phyloP scores from a whole-genome alignment of 2,329 filamentous ascomycete species.

The Claviceps quebecensis region DNA sequence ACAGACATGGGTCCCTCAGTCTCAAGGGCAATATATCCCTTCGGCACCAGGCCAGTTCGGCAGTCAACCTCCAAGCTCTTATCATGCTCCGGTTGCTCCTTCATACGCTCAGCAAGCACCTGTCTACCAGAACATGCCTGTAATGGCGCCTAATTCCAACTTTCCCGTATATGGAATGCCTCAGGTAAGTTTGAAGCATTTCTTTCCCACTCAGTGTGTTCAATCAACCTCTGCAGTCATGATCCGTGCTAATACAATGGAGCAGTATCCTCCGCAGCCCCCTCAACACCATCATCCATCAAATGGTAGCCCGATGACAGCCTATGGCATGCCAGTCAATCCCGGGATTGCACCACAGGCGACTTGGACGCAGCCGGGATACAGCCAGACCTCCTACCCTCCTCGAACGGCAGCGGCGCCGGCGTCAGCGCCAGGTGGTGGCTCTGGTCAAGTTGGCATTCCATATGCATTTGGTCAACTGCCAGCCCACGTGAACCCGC shows the following conservation, averaged over 20 bases:
- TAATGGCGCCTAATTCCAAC: slow-evolving; percentile 26
- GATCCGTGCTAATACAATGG: background rate
- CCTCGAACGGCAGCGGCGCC: slow-evolving; percentile 13
- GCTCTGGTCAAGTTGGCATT: slow-evolving; percentile 18
- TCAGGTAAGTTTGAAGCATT: slow-evolving; percentile 24
- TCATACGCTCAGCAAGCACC: slow-evolving; percentile 30
- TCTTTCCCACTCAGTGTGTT: background rate
- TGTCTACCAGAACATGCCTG: slow-evolving; percentile 28
- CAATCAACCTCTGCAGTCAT: background rate
- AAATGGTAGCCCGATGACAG: slow-evolving; percentile 21
- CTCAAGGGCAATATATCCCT: slow-evolving; percentile 34
- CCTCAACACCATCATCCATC: slow-evolving; percentile 18
- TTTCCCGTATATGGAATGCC: slow-evolving; percentile 34
- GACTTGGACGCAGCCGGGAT: slow-evolving; percentile 25
- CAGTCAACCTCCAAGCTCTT: slow-evolving; percentile 31
- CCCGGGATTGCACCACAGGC: slow-evolving; percentile 17
- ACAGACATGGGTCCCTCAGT: slow-evolving; percentile 40
- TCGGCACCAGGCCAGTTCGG: slow-evolving; percentile 27
- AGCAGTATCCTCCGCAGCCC: slow-evolving; percentile 18
- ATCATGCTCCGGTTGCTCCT: slow-evolving; percentile 31
- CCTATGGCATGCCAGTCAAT: slow-evolving; percentile 21
- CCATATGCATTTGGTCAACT: slow-evolving; percentile 72
- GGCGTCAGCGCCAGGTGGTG: slow-evolving; percentile 14
- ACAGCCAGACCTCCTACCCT: slow-evolving; percentile 18
- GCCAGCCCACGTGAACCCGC: slow-evolving; percentile 52